Evolutionary conservation across 148 eudicot species (phyloP).

Genomic region (Vaccinium vitisidaea): DNA sequence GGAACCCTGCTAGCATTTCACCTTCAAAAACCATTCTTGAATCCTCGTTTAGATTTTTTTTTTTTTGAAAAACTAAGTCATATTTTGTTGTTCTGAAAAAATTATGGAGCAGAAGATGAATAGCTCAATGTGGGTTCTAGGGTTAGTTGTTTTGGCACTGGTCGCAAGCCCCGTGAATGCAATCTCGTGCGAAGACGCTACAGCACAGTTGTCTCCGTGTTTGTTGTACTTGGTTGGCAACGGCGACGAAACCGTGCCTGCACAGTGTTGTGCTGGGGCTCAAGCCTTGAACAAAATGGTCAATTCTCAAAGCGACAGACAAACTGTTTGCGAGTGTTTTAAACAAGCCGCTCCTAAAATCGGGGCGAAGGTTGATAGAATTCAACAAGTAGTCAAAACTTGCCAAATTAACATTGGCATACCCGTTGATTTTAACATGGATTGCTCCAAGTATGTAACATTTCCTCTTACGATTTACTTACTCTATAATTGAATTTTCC

Average conservation of each 20-base stretch:
- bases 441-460: slow-evolving; percentile 12
- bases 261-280: slow-evolving; percentile 11
- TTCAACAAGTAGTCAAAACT: slow-evolving; percentile 16
- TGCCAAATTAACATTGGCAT: slow-evolving; percentile 14
- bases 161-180: neutral
- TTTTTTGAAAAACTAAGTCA: too few relatives aligned
- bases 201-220: slow-evolving; percentile 11
- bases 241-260: neutral
- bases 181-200: slow-evolving; percentile 17
- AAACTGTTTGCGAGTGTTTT: slow-evolving; percentile 13
- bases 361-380: neutral
- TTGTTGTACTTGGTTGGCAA: slow-evolving; percentile 4
- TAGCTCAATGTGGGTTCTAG: slow-evolving; percentile 3
- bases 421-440: slow-evolving; percentile 8
- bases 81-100: neutral
- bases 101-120: neutral
- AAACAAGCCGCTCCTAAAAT: neutral
- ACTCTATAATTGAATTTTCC: neutral
- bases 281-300: slow-evolving; percentile 9
- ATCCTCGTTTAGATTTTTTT: neutral
- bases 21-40: neutral
- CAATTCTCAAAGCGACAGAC: neutral
- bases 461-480: neutral
- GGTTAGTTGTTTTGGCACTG: slow-evolving; percentile 4
- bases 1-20: neutral